Evolutionary conservation across 2,329 filamentous ascomycete genomes (phyloP).

Genomic region (Fusarium stilboides): DNA sequence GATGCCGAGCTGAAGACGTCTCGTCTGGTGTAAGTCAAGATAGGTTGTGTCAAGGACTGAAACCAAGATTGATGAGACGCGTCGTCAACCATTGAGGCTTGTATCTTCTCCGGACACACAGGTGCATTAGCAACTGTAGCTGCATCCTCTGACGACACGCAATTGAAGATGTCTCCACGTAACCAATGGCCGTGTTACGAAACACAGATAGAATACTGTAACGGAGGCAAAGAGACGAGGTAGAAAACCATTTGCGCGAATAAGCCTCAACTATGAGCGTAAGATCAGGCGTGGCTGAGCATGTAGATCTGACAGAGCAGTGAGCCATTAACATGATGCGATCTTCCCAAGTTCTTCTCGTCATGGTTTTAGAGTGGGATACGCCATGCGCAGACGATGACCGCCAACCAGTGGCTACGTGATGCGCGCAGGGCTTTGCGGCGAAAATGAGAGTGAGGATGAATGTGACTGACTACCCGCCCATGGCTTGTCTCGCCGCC

Average conservation of each 20-base stretch:
- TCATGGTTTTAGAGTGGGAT: conserved; percentile 14
- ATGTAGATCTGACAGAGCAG: background rate
- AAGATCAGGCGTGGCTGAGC: background rate
- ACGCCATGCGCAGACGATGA: conserved; percentile 22
- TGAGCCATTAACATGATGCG: background rate
- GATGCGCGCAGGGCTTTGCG: conserved; percentile 19
- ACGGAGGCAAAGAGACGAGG: background rate
- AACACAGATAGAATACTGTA: conserved; percentile 7
- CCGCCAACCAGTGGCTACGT: conserved; percentile 22
- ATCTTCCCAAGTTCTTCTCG: conserved; percentile 4
- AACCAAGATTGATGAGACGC: conserved; percentile 11
- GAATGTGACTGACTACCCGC: conserved; percentile 5
- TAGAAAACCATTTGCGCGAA: background rate
- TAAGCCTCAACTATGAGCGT: background rate
- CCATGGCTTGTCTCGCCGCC: conserved; percentile 8
- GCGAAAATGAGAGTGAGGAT: background rate
- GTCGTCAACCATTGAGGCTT: conserved; percentile 36
- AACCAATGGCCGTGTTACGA: conserved; percentile 13
- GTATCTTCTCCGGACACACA: conserved; percentile 6
- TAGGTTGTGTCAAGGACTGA: conserved; percentile 4
- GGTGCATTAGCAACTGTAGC: background rate
- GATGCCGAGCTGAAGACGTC: conserved; percentile 8
- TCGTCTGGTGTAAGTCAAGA: background rate
- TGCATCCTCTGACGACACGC: conserved; percentile 11
- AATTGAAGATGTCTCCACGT: conserved; percentile 5